These are phyloP conservation scores for Dioscorea alata DNA, from an alignment of 106 monocot species.

Conservation along the genomic window DNA sequence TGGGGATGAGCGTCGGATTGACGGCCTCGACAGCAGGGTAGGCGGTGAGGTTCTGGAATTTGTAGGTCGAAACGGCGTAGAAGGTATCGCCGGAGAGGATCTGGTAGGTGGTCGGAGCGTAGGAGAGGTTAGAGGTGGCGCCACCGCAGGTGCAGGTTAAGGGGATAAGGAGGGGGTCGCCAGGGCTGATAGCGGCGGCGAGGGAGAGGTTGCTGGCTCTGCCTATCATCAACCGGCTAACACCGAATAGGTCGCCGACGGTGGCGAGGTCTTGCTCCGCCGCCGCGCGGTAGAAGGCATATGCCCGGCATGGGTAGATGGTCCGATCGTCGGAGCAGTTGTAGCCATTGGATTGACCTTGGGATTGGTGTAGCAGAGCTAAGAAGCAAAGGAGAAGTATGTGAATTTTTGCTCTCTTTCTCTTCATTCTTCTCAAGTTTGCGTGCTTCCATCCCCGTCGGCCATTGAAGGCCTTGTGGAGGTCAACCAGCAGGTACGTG, in stretches of 20 bases:
- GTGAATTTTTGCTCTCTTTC: neutral
- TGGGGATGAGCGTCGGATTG: slow-evolving; percentile 48
- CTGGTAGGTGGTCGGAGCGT: slow-evolving; percentile 47
- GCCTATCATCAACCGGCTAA: slow-evolving; percentile 44
- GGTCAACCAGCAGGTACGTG: too few relatives aligned
- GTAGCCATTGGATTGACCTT: slow-evolving; percentile 18
- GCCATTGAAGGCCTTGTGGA: too few relatives aligned
- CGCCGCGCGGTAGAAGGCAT: slow-evolving; percentile 62
- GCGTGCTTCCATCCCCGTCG: neutral
- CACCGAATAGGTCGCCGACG: slow-evolving; percentile 52
- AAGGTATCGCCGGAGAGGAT: slow-evolving; percentile 55
- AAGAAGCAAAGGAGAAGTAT: neutral
- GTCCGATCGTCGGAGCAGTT: slow-evolving; percentile 38
- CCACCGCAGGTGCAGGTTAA: slow-evolving; percentile 37
- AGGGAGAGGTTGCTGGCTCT: slow-evolving; percentile 49
- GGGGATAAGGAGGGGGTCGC: slow-evolving; percentile 64
- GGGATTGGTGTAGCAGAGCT: neutral
- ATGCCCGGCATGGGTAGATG: slow-evolving; percentile 68
- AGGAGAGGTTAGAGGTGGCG: slow-evolving; percentile 33
- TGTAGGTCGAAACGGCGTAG: slow-evolving; percentile 34
- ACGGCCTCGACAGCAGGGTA: slow-evolving; percentile 42
- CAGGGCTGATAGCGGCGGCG: slow-evolving; percentile 5
- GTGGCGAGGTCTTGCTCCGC: slow-evolving; percentile 34
- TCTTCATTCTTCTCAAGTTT: neutral
- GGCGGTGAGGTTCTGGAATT: slow-evolving; percentile 52